These are phyloP conservation scores for Leonotis leonurus DNA, from an alignment of 257 asterid species.

Conservation along the genomic window DNA sequence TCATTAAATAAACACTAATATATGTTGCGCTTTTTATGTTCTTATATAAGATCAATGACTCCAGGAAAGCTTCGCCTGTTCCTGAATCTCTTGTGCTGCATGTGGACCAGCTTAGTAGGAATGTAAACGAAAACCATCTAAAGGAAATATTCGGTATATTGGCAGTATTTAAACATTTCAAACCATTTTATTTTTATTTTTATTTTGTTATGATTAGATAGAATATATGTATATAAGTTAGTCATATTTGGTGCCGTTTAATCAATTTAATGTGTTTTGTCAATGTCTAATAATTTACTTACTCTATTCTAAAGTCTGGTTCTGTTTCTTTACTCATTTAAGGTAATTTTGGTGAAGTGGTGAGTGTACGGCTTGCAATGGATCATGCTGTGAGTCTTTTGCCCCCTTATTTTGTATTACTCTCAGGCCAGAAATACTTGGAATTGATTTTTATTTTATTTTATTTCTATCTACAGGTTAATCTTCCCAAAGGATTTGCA, in stretches of 20 bases:
- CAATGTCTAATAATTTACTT: background rate
- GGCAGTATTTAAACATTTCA: background rate
- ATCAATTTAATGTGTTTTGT: background rate
- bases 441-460: background rate
- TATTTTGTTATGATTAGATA: background rate
- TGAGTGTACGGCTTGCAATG: constrained; percentile 69
- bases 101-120: constrained; percentile 87
- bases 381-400: constrained; percentile 39
- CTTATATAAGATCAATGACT: constrained; percentile 14
- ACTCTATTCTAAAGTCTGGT: background rate
- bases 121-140: constrained; percentile 87
- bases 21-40: background rate
- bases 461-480: constrained; percentile 46
- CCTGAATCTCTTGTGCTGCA: constrained; percentile 83
- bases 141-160: constrained; percentile 86
- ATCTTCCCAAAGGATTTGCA: constrained; percentile 89
- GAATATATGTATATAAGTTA: background rate
- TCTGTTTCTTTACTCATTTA: constrained; percentile 9
- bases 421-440: background rate
- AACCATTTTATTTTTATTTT: background rate
- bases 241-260: background rate
- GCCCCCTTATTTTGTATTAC: too few relatives aligned
- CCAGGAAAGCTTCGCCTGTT: constrained; percentile 86
- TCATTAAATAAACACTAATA: background rate
- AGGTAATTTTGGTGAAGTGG: constrained; percentile 98